Evolutionary conservation across 2,329 filamentous ascomycete genomes (phyloP).

Genomic region (Penicillium occitanis): DNA sequence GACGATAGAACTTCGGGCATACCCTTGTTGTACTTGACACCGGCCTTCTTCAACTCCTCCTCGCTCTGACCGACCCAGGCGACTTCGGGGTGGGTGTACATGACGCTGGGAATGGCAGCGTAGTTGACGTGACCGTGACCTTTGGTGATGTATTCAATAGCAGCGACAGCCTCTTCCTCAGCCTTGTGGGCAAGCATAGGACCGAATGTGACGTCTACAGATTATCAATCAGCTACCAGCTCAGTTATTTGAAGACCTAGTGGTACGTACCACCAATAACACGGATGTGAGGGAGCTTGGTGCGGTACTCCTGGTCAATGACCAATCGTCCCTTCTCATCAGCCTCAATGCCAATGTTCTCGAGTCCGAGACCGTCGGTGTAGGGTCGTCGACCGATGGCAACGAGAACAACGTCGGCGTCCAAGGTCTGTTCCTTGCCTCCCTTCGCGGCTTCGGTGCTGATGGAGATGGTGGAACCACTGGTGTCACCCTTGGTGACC

Average conservation of each 20-base stretch:
- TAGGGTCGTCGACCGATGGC: conserved; percentile 96
- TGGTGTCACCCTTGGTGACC: conserved; percentile 80
- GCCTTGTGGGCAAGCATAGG: conserved; percentile 99
- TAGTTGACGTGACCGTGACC: conserved; percentile 99
- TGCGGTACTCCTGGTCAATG: conserved; percentile 98
- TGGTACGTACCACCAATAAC: conserved; percentile 67
- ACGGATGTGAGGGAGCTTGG: conserved; percentile 94
- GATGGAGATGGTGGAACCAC: conserved; percentile 74
- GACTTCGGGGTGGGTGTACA: conserved; percentile 99
- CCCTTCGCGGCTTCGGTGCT: conserved; percentile 91
- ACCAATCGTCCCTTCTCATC: conserved; percentile 93
- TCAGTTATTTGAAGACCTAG: too few relatives aligned
- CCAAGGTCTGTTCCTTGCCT: conserved; percentile 87
- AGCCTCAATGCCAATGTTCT: conserved; percentile 73
- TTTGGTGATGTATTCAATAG: conserved; percentile 96
- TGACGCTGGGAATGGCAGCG: conserved; percentile 93
- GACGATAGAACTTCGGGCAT: background rate
- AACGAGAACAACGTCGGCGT: conserved; percentile 92
- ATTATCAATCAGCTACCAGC: too few relatives aligned
- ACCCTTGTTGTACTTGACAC: conserved; percentile 74
- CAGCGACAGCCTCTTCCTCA: conserved; percentile 94
- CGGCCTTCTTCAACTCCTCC: conserved; percentile 86
- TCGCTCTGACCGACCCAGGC: conserved; percentile 98
- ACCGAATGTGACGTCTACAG: conserved; percentile 67
- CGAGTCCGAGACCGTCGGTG: conserved; percentile 84